A percentile compares a stretch with the other conserved stretches of the same genome.
Conservation (phyloP, 345 rosid species). For the Eucalyptus pauciflora region DNA sequence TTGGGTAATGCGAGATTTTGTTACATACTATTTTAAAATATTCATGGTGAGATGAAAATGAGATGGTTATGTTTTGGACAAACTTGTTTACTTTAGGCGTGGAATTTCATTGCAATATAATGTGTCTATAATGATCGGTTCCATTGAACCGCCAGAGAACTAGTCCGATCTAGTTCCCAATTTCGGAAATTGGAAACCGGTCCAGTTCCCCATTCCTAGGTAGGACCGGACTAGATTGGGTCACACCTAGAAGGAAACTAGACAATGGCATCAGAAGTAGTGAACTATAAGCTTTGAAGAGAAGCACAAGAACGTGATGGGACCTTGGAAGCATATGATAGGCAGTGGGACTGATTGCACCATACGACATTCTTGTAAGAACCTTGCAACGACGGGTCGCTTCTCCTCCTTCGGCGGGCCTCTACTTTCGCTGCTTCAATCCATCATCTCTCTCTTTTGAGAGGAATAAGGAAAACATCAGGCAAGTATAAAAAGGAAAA, state of each 20-base stretch:
- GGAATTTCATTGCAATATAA: too few species aligned
- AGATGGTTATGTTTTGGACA: background rate
- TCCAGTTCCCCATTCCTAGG: rapidly evolving
- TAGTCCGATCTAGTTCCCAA: too few species aligned
- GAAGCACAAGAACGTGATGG: background rate
- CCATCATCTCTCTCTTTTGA: background rate
- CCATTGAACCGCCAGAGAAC: rapidly evolving
- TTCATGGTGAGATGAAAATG: rapidly evolving
- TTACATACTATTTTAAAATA: too few species aligned
- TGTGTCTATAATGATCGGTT: background rate
- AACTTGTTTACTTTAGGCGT: rapidly evolving
- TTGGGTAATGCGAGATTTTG: background rate
- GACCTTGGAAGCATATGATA: background rate
- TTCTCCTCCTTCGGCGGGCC: background rate
- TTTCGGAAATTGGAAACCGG: too few species aligned
- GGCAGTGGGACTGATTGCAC: background rate
- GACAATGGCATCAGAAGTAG: background rate
- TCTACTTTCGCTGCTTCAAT: background rate
- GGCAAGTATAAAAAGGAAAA: background rate
- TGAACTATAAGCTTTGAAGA: background rate
- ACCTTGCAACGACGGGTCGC: background rate
- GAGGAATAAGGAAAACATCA: background rate
- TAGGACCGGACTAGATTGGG: background rate
- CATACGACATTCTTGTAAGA: background rate
- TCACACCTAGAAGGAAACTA: background rate